phyloP scores from a whole-genome alignment of 2,329 filamentous ascomycete genomes.

The Sporothrix schenckii region DNA sequence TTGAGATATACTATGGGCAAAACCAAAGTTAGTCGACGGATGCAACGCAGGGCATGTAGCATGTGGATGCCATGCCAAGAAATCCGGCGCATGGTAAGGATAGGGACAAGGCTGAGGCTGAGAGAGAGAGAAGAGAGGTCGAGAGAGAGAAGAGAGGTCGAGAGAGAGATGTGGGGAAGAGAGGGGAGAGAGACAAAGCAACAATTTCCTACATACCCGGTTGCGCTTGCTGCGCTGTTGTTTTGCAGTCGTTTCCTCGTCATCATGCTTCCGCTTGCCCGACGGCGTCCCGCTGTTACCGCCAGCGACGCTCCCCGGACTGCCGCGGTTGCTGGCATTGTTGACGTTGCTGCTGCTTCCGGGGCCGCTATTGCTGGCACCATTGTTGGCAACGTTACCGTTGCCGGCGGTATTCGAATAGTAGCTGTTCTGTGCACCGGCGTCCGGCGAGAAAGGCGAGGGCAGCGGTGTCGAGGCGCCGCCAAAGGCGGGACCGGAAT shows the following conservation, averaged over 20 bases:
- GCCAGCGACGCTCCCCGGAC: conserved; percentile 13
- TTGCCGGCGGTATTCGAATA: conserved; percentile 1
- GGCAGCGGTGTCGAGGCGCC: conserved; percentile 26
- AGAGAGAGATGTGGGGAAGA: neutral
- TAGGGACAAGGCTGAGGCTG: neutral
- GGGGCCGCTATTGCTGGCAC: conserved; percentile 29
- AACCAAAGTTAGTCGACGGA: neutral
- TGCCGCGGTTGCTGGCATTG: neutral
- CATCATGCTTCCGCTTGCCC: conserved; percentile 47
- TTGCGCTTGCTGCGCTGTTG: conserved; percentile 65
- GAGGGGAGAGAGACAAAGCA: too few relatives aligned
- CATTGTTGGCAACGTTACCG: conserved; percentile 25
- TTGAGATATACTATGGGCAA: conserved; percentile 58
- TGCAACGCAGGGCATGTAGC: neutral
- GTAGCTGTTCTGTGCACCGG: conserved; percentile 4
- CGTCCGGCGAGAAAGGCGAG: conserved; percentile 30
- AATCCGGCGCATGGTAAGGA: neutral
- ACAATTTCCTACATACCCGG: conserved; percentile 47
- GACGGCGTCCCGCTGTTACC: neutral
- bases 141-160: too few relatives aligned
- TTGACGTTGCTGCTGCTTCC: neutral
- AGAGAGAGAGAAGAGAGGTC: neutral
- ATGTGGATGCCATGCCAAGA: neutral
- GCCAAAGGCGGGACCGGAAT: neutral
- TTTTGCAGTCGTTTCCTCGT: conserved; percentile 49